These are phyloP conservation scores for Macadamia tetraphylla DNA, from an alignment of 164 flowering plant genomes.

Conservation along the genomic window DNA sequence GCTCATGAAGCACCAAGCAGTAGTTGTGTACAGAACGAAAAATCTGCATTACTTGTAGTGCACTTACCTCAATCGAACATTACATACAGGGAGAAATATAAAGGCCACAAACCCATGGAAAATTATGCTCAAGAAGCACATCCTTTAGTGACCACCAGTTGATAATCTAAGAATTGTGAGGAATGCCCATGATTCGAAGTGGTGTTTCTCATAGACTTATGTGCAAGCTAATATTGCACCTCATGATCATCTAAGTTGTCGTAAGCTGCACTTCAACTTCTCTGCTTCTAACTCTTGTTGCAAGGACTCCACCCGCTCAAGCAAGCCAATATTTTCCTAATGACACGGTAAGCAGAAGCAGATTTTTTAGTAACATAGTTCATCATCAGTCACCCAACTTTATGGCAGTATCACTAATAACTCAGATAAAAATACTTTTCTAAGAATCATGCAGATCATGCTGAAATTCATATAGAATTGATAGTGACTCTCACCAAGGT, in stretches of 20 bases:
- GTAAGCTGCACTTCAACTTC: slow-evolving; percentile 50
- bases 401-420: background rate
- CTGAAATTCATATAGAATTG: background rate
- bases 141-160: background rate
- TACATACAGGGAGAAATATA: background rate
- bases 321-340: slow-evolving; percentile 63
- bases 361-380: too few species aligned
- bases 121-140: background rate
- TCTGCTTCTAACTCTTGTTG: slow-evolving; percentile 48
- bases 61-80: too few species aligned
- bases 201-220: background rate
- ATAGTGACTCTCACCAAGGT: too few species aligned
- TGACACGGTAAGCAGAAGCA: background rate
- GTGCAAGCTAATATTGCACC: background rate
- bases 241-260: slow-evolving; percentile 2
- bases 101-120: background rate
- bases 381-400: background rate
- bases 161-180: background rate
- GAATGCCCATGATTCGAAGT: background rate
- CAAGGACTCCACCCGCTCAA: slow-evolving; percentile 44
- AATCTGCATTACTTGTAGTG: too few species aligned
- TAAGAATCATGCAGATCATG: background rate
- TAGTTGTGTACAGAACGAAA: too few species aligned
- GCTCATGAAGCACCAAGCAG: too few species aligned
- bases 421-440: background rate